A percentile compares a stretch with the other conserved stretches of the same genome.
Conservation (phyloP, 106 monocot species). For the Dactylorhiza incarnata region DNA sequence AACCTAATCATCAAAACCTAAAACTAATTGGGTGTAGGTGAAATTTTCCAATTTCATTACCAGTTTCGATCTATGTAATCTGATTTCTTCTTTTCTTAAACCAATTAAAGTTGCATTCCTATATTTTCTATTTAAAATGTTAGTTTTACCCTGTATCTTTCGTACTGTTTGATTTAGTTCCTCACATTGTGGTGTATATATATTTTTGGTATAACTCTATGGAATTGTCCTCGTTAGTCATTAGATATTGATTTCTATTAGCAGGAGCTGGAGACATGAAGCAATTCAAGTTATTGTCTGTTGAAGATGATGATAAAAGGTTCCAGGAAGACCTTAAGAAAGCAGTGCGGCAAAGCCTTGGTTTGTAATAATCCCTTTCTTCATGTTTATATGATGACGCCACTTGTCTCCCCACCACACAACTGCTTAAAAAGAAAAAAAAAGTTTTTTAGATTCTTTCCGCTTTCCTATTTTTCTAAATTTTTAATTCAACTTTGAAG, state of each 20-base stretch:
- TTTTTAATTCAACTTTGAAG: too few species aligned
- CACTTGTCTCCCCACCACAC: neutral
- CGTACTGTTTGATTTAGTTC: neutral
- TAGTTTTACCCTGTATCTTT: neutral
- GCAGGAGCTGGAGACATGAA: slow-evolving; percentile 29
- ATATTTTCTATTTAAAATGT: too few species aligned
- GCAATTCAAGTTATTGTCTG: slow-evolving; percentile 14
- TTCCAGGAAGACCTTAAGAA: slow-evolving; percentile 50
- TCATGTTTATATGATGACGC: neutral
- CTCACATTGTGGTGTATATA: neutral
- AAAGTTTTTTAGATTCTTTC: neutral
- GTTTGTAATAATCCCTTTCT: slow-evolving; percentile 22
- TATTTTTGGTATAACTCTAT: neutral
- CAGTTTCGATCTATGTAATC: too few species aligned
- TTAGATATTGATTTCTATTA: neutral
- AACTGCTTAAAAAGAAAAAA: neutral
- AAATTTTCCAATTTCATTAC: too few species aligned
- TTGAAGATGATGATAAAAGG: slow-evolving; percentile 44
- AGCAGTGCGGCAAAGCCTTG: slow-evolving; percentile 60
- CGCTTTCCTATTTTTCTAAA: too few species aligned
- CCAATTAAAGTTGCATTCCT: too few species aligned
- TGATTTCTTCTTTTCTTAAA: too few species aligned
- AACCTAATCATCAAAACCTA: too few species aligned
- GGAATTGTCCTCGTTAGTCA: neutral
- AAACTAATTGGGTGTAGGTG: too few species aligned